Base-by-base conservation (phyloP, 1,139 yeast genomes). In the Taphrina populina region DNA sequence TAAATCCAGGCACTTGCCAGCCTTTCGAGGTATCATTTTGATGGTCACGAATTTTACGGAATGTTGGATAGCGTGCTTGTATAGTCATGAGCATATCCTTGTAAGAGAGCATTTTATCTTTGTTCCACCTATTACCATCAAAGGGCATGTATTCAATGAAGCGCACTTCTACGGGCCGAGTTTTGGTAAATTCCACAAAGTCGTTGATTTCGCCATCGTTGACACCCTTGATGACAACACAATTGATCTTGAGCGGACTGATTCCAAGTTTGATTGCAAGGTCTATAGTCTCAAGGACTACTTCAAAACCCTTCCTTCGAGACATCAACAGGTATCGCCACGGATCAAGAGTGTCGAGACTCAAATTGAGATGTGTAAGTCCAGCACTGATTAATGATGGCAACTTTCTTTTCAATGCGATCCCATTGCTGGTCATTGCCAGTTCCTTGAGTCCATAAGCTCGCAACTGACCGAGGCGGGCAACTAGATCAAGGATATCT, bases 61-160 rank as follows among this genome's bases (percentile, higher is more conserved):
- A 45, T 10, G 52, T 35, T 1, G 68, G 65, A 58, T 71, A 69
- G 29, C 62, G 61, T 2, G 57, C 58, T 21, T 59, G 59, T 24
- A 77, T 71, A 10, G 64, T 62, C 10, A 63, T 63, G 29, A 73
- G 62, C 61, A 77, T 76, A 58, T 75, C 77, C 33, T 71, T 62
- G 62, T 70, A 76, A 11, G 74, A 62, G 45, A 75, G 69, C 71
- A 77, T 69, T 59, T 76, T 76, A 10, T 64, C 60, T 34, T 67
- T 61, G 20, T 72, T 67, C 80, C 80, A 77, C 59, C 73, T 73
- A 65, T 77, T 77, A 2, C 81, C 81, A 58, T 70, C 76, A 62
- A 77, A 77, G 2, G 81, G 81, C 81, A 77, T 77, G 64, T 76
- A 77, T 62, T 77, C 81, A 36, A 77, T 77, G 62, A 77, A 77